phyloP scores from a whole-genome alignment of 2,329 filamentous ascomycete genomes.

The Parafenestella ontariensis region DNA sequence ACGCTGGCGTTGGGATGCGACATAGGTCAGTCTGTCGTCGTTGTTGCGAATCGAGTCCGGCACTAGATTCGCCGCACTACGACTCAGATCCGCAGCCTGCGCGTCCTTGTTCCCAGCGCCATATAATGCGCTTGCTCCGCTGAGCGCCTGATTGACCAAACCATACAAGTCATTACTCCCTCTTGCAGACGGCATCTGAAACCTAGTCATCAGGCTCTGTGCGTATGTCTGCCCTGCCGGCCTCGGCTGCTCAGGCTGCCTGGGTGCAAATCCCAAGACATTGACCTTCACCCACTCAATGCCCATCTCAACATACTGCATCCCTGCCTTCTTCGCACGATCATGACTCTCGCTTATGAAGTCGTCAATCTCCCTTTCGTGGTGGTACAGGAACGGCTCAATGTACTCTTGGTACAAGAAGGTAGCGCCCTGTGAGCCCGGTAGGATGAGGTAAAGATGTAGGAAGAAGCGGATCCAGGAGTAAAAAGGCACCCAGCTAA shows the following conservation, averaged over 20 bases:
- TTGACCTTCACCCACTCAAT: slow-evolving; percentile 71
- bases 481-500: slow-evolving; percentile 93
- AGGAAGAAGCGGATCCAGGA: slow-evolving; percentile 86
- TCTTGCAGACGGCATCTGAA: slow-evolving; percentile 78
- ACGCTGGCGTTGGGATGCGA: slow-evolving; percentile 79
- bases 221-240: slow-evolving; percentile 69
- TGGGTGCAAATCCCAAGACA: slow-evolving; percentile 76
- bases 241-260: slow-evolving; percentile 50
- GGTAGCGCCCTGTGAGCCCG: slow-evolving; percentile 92
- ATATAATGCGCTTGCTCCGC: slow-evolving; percentile 63
- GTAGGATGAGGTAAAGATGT: slow-evolving; percentile 94
- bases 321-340: slow-evolving; percentile 75
- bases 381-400: slow-evolving; percentile 85
- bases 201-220: slow-evolving; percentile 81
- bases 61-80: slow-evolving; percentile 67
- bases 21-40: slow-evolving; percentile 75
- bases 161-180: slow-evolving; percentile 76
- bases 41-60: slow-evolving; percentile 70
- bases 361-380: slow-evolving; percentile 88
- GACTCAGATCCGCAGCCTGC: slow-evolving; percentile 60
- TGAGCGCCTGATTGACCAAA: slow-evolving; percentile 76
- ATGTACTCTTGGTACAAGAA: slow-evolving; percentile 84
- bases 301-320: slow-evolving; percentile 61
- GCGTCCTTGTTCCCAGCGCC: slow-evolving; percentile 45
- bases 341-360: slow-evolving; percentile 85